These are phyloP conservation scores for Fusarium solani-melongenae DNA, from an alignment of 2,329 filamentous ascomycete species.

Conservation along the genomic window DNA sequence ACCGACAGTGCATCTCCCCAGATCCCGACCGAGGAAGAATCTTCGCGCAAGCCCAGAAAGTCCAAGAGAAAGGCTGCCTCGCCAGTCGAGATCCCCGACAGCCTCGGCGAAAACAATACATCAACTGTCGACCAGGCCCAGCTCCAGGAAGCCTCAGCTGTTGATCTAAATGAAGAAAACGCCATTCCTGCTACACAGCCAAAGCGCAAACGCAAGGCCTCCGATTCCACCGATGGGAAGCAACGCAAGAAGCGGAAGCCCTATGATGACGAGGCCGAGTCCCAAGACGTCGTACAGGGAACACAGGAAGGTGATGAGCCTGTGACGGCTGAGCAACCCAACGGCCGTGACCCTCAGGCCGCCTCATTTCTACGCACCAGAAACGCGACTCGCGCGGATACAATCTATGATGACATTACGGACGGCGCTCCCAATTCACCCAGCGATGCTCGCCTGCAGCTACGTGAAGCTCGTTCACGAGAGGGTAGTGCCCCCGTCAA, in stretches of 20 bases:
- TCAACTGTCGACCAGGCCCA: constrained; percentile 16
- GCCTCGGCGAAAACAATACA: constrained; percentile 17
- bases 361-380: constrained; percentile 26
- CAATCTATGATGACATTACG: constrained; percentile 31
- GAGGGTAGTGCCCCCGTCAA: constrained; percentile 39
- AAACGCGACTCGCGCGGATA: constrained; percentile 23
- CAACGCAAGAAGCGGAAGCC: constrained; percentile 49
- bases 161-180: constrained; percentile 32
- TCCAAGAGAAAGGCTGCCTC: constrained; percentile 40
- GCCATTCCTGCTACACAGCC: constrained; percentile 34
- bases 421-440: constrained; percentile 43
- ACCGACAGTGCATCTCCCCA: constrained; percentile 31
- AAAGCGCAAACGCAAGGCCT: constrained; percentile 50
- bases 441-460: constrained; percentile 41
- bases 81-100: constrained; percentile 35
- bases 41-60: constrained; percentile 41
- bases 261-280: constrained; percentile 30
- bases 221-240: constrained; percentile 46
- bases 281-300: constrained; percentile 34
- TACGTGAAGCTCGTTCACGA: constrained; percentile 41
- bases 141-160: constrained; percentile 12
- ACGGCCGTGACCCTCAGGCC: constrained; percentile 9
- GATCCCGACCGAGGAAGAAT: constrained; percentile 24
- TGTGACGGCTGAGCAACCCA: constrained; percentile 5
- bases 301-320: constrained; percentile 37